Percentiles rank a stretch among this genome's conserved stretches.
These are phyloP conservation scores for Kodamaea neixiangensis DNA, from an alignment of 805 yeast species.

Conservation along the genomic window DNA sequence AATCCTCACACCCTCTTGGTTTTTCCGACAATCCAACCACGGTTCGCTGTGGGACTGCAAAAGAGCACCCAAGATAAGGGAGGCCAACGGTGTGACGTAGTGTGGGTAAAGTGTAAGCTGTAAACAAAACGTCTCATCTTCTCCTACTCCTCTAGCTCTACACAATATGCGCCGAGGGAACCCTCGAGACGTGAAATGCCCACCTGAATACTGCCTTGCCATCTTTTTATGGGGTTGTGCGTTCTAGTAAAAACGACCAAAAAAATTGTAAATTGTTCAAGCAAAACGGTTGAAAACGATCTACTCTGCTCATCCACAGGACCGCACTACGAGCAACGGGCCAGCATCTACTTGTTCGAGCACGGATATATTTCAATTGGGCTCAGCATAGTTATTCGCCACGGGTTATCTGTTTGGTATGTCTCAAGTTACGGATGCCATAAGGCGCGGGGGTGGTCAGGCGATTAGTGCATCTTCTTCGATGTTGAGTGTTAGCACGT, in stretches of 20 bases:
- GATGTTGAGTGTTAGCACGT: background rate
- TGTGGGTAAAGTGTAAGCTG: no score
- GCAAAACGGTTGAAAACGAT: background rate
- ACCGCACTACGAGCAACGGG: background rate
- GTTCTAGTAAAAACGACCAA: background rate
- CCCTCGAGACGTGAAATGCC: background rate
- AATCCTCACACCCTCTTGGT: background rate
- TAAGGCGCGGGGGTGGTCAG: background rate
- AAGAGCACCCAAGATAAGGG: no score
- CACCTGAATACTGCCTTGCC: background rate
- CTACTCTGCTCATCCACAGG: background rate
- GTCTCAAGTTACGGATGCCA: background rate
- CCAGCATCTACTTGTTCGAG: background rate
- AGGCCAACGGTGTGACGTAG: no score
- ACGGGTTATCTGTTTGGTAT: no score
- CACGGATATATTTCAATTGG: background rate
- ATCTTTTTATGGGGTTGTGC: background rate
- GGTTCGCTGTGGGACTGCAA: background rate
- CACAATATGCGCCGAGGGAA: background rate
- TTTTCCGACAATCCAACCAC: background rate
- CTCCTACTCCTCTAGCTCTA: background rate
- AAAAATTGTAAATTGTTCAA: background rate
- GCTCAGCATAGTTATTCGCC: background rate
- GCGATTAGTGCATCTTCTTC: background rate
- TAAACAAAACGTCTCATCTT: background rate